A percentile compares a stretch with the other conserved stretches of the same genome.
Conservation (phyloP, 2,329 filamentous ascomycete species). For the Verticillium nubilum region DNA sequence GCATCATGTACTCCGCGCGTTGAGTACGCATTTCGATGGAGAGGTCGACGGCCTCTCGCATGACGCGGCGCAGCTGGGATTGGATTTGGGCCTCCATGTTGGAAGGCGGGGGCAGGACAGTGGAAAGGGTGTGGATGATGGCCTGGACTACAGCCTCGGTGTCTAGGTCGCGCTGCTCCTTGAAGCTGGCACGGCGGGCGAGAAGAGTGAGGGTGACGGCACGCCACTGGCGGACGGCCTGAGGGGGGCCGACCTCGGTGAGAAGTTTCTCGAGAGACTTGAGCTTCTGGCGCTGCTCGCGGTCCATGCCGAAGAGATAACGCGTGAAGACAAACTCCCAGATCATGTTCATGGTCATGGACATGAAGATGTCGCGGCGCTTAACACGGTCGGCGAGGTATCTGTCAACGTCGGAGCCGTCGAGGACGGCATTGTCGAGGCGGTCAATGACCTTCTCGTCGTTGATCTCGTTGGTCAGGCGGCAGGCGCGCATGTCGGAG, state of each 20-base stretch:
- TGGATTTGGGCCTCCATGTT: constrained; percentile 77
- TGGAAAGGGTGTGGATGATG: constrained; percentile 74
- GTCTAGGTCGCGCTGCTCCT: constrained; percentile 76
- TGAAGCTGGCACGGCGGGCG: constrained; percentile 73
- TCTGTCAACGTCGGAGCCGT: constrained; percentile 86
- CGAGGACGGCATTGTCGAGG: constrained; percentile 88
- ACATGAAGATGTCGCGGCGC: constrained; percentile 95
- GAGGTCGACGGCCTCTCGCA: constrained; percentile 82
- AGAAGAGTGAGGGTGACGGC: constrained; percentile 90
- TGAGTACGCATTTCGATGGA: constrained; percentile 97
- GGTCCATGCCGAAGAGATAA: constrained; percentile 97
- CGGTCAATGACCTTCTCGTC: constrained; percentile 92
- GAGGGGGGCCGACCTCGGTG: constrained; percentile 76
- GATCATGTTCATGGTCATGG: constrained; percentile 97
- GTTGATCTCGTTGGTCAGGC: constrained; percentile 74
- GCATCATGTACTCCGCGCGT: constrained; percentile 96
- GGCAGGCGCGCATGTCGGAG: constrained; percentile 85
- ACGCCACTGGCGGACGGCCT: constrained; percentile 95
- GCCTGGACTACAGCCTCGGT: constrained; percentile 94
- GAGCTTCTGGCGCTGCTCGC: constrained; percentile 94
- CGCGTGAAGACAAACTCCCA: constrained; percentile 98
- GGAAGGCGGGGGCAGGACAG: constrained; percentile 79
- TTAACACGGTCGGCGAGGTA: constrained; percentile 84
- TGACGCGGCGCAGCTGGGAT: constrained; percentile 78
- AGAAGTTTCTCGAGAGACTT: constrained; percentile 92